A percentile compares a stretch with the other conserved stretches of the same genome.
phyloP scores from a whole-genome alignment of 371 early-diverging fungal genomes.

The Mucor racemosus region DNA sequence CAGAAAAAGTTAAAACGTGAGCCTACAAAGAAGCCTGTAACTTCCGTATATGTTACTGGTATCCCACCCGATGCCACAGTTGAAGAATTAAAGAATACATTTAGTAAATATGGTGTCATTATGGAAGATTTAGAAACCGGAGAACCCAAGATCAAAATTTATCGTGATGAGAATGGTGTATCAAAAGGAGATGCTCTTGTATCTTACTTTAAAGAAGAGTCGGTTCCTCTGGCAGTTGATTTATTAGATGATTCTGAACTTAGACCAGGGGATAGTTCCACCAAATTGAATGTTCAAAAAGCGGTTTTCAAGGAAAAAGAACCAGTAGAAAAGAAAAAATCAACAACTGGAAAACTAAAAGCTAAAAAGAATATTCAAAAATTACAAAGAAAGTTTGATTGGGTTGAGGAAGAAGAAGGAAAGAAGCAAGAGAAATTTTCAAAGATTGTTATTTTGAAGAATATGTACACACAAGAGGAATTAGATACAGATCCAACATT shows the following conservation, averaged over 20 bases:
- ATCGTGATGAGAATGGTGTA: conserved; percentile 68
- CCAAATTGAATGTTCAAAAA: conserved; percentile 70
- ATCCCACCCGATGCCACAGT: conserved; percentile 83
- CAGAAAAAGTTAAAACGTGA: conserved; percentile 59
- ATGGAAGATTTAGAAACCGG: conserved; percentile 82
- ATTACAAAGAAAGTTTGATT: conserved; percentile 88
- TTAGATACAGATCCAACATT: conserved; percentile 88
- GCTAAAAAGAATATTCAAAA: conserved; percentile 75
- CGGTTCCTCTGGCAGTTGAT: conserved; percentile 82
- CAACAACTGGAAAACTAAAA: conserved; percentile 61
- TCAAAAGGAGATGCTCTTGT: conserved; percentile 92
- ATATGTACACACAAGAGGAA: conserved; percentile 92
- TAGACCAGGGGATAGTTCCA: conserved; percentile 62
- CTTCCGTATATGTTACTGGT: conserved; percentile 87
- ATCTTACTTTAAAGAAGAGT: conserved; percentile 88
- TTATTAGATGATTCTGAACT: conserved; percentile 87
- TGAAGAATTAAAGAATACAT: conserved; percentile 78
- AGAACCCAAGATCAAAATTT: conserved; percentile 90
- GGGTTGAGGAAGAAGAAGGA: conserved; percentile 84
- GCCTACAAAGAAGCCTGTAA: conserved; percentile 59
- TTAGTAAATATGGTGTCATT: conserved; percentile 89
- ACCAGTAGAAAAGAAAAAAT: conserved; percentile 33
- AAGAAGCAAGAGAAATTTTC: conserved; percentile 75
- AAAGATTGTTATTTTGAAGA: conserved; percentile 88
- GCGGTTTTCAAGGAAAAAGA: conserved; percentile 76